Conservation (phyloP, 2,329 filamentous ascomycete species). For the Cercospora sp. region DNA sequence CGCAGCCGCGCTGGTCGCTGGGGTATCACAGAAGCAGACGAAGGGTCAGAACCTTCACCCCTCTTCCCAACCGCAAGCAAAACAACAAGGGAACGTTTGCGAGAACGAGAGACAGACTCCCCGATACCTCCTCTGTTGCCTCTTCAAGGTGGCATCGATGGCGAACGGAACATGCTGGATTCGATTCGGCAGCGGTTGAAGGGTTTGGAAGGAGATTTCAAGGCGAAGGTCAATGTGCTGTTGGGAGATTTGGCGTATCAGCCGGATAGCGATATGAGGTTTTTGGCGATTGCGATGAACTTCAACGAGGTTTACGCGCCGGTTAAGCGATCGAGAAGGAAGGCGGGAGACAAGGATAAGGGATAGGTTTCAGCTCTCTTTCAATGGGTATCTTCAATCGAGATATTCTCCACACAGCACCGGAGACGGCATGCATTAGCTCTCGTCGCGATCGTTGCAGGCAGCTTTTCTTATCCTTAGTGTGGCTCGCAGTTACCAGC, state of each 20-base stretch:
- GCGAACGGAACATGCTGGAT: constrained; percentile 67
- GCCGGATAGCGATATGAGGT: constrained; percentile 91
- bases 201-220: constrained; percentile 73
- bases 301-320: constrained; percentile 97
- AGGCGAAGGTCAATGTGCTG: constrained; percentile 72
- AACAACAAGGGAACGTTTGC: constrained; percentile 13
- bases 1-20: constrained; percentile 64
- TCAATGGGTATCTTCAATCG: neutral
- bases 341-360: constrained; percentile 20
- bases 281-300: constrained; percentile 96
- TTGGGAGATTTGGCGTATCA: constrained; percentile 90
- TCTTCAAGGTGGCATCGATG: constrained; percentile 39
- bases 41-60: constrained; percentile 38
- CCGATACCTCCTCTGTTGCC: constrained; percentile 47
- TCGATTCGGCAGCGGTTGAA: constrained; percentile 72
- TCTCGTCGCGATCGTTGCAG: neutral
- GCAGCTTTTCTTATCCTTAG: neutral
- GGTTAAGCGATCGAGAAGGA: constrained; percentile 46
- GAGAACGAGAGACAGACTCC: constrained; percentile 39
- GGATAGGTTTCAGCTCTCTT: neutral
- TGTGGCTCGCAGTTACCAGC: neutral
- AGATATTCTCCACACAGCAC: neutral
- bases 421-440: neutral
- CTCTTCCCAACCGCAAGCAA: constrained; percentile 22
- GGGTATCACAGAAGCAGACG: constrained; percentile 60